phyloP scores from a whole-genome alignment of 345 rosid species.

The Syzygium aromaticum region DNA sequence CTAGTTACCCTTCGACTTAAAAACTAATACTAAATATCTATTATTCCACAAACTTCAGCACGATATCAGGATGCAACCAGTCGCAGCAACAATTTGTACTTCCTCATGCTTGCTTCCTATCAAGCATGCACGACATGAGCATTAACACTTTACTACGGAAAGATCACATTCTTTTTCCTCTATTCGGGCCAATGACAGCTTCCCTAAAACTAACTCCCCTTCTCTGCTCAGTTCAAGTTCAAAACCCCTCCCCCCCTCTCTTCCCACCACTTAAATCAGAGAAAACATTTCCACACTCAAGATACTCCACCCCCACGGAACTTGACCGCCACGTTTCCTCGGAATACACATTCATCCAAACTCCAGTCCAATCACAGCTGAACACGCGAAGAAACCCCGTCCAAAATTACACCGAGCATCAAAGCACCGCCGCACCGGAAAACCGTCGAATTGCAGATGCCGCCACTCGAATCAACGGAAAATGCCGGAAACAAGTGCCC shows the following conservation, averaged over 20 bases:
- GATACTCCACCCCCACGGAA: not conserved
- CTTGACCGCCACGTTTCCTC: not conserved
- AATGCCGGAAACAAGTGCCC: slow-evolving; percentile 6
- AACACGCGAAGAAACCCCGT: not conserved
- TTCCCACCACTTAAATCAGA: not conserved
- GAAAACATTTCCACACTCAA: not conserved
- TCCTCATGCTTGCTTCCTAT: not conserved
- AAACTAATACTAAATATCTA: not conserved
- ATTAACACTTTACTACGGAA: not conserved
- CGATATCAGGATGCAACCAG: not conserved
- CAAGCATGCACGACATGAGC: not conserved
- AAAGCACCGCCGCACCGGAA: not conserved
- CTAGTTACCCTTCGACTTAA: not conserved
- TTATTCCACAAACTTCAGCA: not conserved
- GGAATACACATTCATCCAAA: not conserved
- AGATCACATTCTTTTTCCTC: not conserved
- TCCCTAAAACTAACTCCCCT: not conserved
- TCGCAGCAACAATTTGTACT: not conserved
- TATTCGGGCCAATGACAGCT: not conserved
- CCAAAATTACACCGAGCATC: not conserved
- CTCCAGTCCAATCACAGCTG: not conserved
- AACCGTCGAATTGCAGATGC: not conserved
- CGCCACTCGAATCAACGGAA: slow-evolving; percentile 3
- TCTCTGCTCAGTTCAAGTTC: not conserved
- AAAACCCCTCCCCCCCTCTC: not conserved